Conservation (phyloP, 2,329 filamentous ascomycete genomes). For the Stagonosporopsis chrysanthemi region DNA sequence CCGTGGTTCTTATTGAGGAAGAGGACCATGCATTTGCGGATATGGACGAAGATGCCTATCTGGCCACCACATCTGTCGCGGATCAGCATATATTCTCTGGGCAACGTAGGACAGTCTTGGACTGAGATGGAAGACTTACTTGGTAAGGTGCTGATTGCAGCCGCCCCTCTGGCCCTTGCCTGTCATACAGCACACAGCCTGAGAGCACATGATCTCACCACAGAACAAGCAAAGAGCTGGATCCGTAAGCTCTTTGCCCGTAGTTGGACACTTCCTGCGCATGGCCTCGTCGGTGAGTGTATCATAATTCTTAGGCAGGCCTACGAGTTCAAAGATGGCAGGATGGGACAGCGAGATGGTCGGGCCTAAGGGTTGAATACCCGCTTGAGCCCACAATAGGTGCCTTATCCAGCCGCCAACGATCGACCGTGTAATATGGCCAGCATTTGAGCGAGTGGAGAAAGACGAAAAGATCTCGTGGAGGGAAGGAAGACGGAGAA, state of each 20-base stretch:
- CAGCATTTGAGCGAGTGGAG: conserved; percentile 40
- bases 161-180: conserved; percentile 61
- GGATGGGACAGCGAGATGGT: conserved; percentile 74
- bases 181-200: conserved; percentile 88
- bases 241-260: conserved; percentile 89
- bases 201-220: conserved; percentile 94
- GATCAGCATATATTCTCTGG: conserved; percentile 13
- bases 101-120: not conserved
- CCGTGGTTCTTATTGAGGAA: conserved; percentile 85
- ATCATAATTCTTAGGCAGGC: conserved; percentile 90
- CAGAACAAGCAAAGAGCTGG: conserved; percentile 93
- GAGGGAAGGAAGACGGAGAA: conserved; percentile 77
- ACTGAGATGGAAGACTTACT: conserved; percentile 64
- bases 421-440: conserved; percentile 56
- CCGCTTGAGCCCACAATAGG: conserved; percentile 53
- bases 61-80: conserved; percentile 78
- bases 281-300: conserved; percentile 91
- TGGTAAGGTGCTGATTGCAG: conserved; percentile 87
- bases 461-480: conserved; percentile 76
- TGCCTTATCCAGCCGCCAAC: conserved; percentile 78
- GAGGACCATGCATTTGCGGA: conserved; percentile 91
- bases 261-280: conserved; percentile 81
- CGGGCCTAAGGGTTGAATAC: conserved; percentile 51
- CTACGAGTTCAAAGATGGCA: conserved; percentile 91
- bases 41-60: conserved; percentile 94